phyloP scores from a whole-genome alignment of 495 filamentous ascomycete genomes.

The Stereocaulon alpinum region DNA sequence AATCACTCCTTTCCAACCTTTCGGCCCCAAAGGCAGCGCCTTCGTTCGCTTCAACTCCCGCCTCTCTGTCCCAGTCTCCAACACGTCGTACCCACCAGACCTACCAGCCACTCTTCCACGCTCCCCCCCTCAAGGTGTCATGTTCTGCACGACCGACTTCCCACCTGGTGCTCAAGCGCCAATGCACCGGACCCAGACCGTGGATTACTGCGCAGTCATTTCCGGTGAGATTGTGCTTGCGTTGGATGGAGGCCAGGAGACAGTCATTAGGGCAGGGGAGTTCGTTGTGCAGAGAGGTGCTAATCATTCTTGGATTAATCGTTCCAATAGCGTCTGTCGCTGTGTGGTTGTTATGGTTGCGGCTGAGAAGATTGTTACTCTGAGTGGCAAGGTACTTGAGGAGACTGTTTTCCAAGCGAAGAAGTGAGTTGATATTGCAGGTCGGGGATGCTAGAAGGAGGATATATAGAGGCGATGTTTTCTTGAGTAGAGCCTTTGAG shows the following conservation, averaged over 20 bases:
- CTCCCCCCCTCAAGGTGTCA: conserved; percentile 21
- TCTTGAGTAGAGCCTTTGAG: background rate
- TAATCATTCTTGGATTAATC: conserved; percentile 31
- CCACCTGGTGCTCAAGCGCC: conserved; percentile 21
- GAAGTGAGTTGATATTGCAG: background rate
- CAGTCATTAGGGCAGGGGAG: conserved; percentile 25
- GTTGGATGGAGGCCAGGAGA: conserved; percentile 30
- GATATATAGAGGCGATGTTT: background rate
- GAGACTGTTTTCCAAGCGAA: background rate
- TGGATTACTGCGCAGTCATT: conserved; percentile 30
- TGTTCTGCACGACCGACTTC: conserved; percentile 24
- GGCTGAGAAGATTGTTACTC: conserved; percentile 24
- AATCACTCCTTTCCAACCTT: conserved; percentile 25
- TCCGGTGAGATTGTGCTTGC: conserved; percentile 28
- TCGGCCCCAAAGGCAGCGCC: conserved; percentile 21
- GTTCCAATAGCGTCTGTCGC: conserved; percentile 23
- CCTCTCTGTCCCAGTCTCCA: conserved; percentile 24
- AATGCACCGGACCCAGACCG: conserved; percentile 30
- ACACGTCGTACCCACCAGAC: conserved; percentile 7
- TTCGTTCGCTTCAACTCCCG: conserved; percentile 26
- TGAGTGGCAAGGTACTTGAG: conserved; percentile 24
- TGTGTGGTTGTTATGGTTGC: conserved; percentile 27
- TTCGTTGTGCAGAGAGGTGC: conserved; percentile 28
- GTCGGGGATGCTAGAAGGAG: background rate
- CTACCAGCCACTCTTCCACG: conserved; percentile 22